Evolutionary conservation across 768 basidiomycete species (phyloP), one percentile per base, ranked within the genome.

Genomic region (Chalciporus piperatus): DNA sequence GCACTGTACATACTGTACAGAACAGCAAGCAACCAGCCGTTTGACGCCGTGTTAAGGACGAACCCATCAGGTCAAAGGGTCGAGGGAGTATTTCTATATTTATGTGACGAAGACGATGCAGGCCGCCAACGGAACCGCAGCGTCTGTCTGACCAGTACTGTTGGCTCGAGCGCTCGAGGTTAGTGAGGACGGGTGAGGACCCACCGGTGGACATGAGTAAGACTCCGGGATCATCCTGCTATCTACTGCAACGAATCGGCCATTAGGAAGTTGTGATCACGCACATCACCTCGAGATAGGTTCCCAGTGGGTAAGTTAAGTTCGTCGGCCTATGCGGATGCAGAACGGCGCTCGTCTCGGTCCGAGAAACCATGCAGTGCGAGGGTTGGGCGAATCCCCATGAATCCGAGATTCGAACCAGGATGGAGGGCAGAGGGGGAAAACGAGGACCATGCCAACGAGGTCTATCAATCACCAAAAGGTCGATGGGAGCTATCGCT

Each of bases 391-490:
- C 35, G 35, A 37, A 37, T n/a, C 35, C 35, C 35, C 35, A 51
- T 43, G 63, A 45, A 59, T 62, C 62, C 20, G 40, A 12, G 46
- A 30, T 56, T 58, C 37, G 63, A 55, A 58, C 47, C 25, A 50
- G 7, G 30, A 8, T 33, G 42, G 49, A 4, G 62, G 62, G 55
- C 42, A 49, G 43, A 64, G 62, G 61, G 22, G 61, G 4, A 48
- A 32, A 28, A 41, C 52, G 41, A 43, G 13, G 54, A 41, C 53
- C 48, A 56, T 62, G 57, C 58, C 55, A 60, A 64, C 61, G 41
- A 57, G 55, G 57, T 20, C 35, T 25, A 12, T 45, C 39, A 20
- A 56, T 58, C 50, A 41, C 63, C 57, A 49, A 42, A 41, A 50
- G 28, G 56, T 44, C 41, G 16, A 27, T 16, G 35, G n/a, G 35